phyloP scores from a whole-genome alignment of 2,329 filamentous ascomycete species.

The Hysterium pulicare region DNA sequence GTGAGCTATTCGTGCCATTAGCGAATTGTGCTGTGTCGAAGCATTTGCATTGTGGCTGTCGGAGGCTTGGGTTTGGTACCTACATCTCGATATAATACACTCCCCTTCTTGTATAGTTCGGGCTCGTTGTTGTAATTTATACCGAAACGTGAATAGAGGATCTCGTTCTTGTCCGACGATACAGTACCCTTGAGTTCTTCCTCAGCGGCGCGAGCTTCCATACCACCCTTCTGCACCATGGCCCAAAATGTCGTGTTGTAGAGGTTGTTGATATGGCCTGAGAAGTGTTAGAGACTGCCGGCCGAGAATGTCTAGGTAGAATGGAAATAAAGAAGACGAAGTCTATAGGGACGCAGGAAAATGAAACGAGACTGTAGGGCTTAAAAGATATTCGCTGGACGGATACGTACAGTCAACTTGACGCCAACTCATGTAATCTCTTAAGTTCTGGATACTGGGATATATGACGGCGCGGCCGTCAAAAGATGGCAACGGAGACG shows the following conservation, averaged over 20 bases:
- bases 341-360: too few relatives aligned
- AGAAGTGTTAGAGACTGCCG: slow-evolving; percentile 7
- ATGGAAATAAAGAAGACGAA: not conserved
- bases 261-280: slow-evolving; percentile 95
- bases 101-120: slow-evolving; percentile 91
- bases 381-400: too few relatives aligned
- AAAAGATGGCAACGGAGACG: slow-evolving; percentile 78
- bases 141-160: slow-evolving; percentile 80
- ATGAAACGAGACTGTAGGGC: too few relatives aligned
- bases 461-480: slow-evolving; percentile 91
- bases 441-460: slow-evolving; percentile 73
- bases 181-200: slow-evolving; percentile 76
- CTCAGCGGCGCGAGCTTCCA: slow-evolving; percentile 77
- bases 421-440: slow-evolving; percentile 96
- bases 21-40: too few relatives aligned
- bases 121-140: slow-evolving; percentile 98
- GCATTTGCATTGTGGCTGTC: too few relatives aligned
- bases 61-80: too few relatives aligned
- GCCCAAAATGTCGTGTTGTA: slow-evolving; percentile 98
- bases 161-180: slow-evolving; percentile 90
- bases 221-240: slow-evolving; percentile 72
- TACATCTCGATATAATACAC: slow-evolving; percentile 80
- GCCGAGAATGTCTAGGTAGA: not conserved
- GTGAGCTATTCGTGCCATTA: too few relatives aligned
- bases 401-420: slow-evolving; percentile 82